A percentile compares a stretch with the other conserved stretches of the same genome.
Conservation (phyloP, 345 rosid genomes). For the Gossypium rotundifolium region DNA sequence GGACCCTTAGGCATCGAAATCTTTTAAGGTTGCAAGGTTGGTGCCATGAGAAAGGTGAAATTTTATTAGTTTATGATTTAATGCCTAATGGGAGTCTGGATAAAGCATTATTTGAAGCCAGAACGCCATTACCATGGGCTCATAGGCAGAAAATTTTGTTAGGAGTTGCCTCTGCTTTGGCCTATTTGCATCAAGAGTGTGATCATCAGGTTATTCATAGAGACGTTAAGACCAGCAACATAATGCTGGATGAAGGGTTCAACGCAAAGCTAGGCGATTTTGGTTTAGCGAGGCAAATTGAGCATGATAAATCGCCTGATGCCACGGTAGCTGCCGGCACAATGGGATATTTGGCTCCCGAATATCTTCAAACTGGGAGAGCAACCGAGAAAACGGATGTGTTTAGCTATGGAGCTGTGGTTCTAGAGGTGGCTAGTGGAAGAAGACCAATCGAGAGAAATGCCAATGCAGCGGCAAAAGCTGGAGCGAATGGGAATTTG, state of each 20-base stretch:
- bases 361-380: constrained; percentile 80
- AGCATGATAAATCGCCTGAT: constrained; percentile 87
- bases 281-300: constrained; percentile 80
- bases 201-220: constrained; percentile 95
- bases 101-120: constrained; percentile 81
- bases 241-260: constrained; percentile 84
- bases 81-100: constrained; percentile 98
- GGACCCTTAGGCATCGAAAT: constrained; percentile 82
- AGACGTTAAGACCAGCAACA: constrained; percentile 85
- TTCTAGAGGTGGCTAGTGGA: constrained; percentile 80
- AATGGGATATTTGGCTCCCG: constrained; percentile 98
- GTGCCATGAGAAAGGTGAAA: constrained; percentile 92
- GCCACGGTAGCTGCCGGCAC: constrained; percentile 97
- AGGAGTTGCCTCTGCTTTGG: constrained; percentile 89
- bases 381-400: constrained; percentile 89
- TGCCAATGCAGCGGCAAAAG: constrained; percentile 24
- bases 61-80: constrained; percentile 72
- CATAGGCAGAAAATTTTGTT: constrained; percentile 63
- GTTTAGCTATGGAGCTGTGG: constrained; percentile 89
- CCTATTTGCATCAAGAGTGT: constrained; percentile 95
- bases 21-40: constrained; percentile 90
- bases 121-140: constrained; percentile 65
- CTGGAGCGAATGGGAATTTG: constrained; percentile 48
- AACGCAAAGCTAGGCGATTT: constrained; percentile 90
- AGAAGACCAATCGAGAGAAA: constrained; percentile 80